Conservation (phyloP, 495 filamentous ascomycete species). For the Trypethelium eluteriae region DNA sequence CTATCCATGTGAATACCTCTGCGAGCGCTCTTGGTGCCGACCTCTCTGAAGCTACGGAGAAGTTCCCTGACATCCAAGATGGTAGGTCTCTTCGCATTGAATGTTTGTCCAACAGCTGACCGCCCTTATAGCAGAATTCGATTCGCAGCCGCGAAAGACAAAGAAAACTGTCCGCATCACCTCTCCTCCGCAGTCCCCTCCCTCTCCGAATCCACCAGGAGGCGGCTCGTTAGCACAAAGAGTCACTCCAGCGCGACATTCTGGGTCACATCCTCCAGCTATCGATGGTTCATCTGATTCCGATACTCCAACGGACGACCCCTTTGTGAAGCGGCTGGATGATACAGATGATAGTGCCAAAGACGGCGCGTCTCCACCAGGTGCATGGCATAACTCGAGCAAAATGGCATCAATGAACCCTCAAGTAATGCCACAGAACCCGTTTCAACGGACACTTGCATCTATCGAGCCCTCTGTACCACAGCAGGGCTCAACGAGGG, state of each 20-base stretch:
- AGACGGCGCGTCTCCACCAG: background rate
- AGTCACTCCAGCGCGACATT: background rate
- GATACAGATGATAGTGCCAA: background rate
- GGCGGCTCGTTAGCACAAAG: background rate
- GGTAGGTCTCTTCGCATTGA: background rate
- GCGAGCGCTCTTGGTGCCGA: background rate
- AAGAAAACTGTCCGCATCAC: slow-evolving; percentile 9
- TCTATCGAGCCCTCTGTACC: background rate
- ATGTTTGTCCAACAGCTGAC: background rate
- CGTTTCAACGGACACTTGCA: slow-evolving; percentile 3
- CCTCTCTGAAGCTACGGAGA: background rate
- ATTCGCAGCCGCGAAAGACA: slow-evolving; percentile 4
- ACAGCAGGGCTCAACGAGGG: background rate
- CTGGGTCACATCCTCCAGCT: background rate
- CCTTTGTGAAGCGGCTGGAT: background rate
- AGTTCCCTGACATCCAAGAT: slow-evolving; percentile 3
- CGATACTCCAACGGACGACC: slow-evolving; percentile 2
- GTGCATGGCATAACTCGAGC: background rate
- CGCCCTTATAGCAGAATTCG: background rate
- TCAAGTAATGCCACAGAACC: background rate
- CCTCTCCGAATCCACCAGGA: slow-evolving; percentile 23
- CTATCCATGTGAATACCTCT: background rate
- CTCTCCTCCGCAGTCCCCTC: slow-evolving; percentile 17
- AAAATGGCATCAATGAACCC: slow-evolving; percentile 5
- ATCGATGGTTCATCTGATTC: background rate